These are phyloP conservation scores for Corymbia maculata DNA, from an alignment of 345 rosid species.

Conservation along the genomic window DNA sequence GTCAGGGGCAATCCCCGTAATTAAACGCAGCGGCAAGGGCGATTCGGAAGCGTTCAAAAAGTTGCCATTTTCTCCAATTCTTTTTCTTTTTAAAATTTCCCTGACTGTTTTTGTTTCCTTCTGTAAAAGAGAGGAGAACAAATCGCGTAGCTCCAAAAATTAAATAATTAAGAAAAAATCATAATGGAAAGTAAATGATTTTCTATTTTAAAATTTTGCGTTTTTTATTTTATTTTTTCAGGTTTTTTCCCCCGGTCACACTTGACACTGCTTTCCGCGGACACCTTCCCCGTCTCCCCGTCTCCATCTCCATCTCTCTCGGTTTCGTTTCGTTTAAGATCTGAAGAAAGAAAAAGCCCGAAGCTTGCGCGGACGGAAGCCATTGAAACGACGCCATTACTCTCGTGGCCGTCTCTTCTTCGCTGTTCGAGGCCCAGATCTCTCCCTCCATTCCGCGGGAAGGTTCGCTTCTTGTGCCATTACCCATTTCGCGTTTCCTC, in stretches of 20 bases:
- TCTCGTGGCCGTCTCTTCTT: background rate
- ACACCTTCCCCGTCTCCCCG: background rate
- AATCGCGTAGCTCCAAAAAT: background rate
- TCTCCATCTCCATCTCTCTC: background rate
- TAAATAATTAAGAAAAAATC: background rate
- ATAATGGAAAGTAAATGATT: background rate
- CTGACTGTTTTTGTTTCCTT: background rate
- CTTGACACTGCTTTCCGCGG: background rate
- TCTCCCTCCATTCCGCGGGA: background rate
- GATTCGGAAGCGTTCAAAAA: background rate
- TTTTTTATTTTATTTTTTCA: background rate
- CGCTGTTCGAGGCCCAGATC: background rate
- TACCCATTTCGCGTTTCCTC: background rate
- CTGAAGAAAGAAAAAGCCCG: background rate
- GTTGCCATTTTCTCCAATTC: background rate
- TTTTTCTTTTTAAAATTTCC: background rate
- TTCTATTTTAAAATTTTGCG: background rate
- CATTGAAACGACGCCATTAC: background rate
- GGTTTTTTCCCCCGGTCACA: background rate
- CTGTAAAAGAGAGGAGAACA: background rate
- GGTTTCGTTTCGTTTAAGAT: background rate
- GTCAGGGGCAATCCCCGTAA: background rate
- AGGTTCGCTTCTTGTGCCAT: background rate
- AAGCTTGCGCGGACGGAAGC: background rate
- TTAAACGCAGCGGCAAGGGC: background rate